Evolutionary conservation across 176 grass and related monocot species (phyloP).

Genomic region (Oryza rufipogon): DNA sequence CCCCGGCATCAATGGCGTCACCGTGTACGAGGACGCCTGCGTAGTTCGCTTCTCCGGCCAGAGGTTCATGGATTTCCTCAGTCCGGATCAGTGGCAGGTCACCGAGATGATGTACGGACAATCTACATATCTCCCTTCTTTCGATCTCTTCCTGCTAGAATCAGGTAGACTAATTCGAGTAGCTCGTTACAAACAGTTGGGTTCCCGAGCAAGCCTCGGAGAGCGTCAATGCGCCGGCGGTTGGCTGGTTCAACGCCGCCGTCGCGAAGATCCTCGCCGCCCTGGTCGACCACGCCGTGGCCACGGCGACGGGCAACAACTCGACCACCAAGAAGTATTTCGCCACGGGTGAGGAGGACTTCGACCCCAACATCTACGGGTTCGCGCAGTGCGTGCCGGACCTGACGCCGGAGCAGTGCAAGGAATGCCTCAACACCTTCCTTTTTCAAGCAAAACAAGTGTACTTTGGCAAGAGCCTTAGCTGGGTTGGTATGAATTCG

Average conservation of each 20-base stretch:
- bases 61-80: constrained; percentile 32
- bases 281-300: constrained; percentile 12
- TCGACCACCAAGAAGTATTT: constrained; percentile 45
- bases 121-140: background rate
- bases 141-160: background rate
- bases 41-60: constrained; percentile 50
- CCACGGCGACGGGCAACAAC: background rate
- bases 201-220: fast-evolving
- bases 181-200: constrained; percentile 20
- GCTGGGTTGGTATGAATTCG: background rate
- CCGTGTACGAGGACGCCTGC: constrained; percentile 43
- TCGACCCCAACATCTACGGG: constrained; percentile 51
- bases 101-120: background rate
- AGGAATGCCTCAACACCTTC: constrained; percentile 20
- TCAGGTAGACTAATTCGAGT: background rate
- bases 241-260: constrained; percentile 38
- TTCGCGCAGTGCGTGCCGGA: constrained; percentile 57
- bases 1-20: constrained; percentile 20
- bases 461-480: background rate
- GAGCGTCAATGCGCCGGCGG: background rate
- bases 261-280: constrained; percentile 15
- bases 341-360: constrained; percentile 38
- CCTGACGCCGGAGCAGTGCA: constrained; percentile 38
- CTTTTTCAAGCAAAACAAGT: fast-evolving
- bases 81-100: constrained; percentile 23